phyloP scores from a whole-genome alignment of 257 asterid species.

The Petrea volubilis region DNA sequence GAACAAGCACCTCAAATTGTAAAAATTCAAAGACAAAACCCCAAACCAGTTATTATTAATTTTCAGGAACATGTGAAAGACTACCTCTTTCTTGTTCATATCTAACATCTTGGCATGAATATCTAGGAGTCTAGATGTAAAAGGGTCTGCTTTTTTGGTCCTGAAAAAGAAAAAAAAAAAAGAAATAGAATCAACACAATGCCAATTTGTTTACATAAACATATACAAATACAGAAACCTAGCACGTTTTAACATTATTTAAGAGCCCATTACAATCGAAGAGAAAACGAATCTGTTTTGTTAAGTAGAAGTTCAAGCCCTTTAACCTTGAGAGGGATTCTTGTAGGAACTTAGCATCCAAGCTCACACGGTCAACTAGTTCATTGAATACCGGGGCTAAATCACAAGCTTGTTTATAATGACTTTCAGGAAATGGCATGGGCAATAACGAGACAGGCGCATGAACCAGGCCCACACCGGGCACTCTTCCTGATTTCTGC shows the following conservation, averaged over 20 bases:
- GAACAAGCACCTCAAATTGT: background rate
- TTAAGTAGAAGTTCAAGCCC: background rate
- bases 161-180: slow-evolving; percentile 28
- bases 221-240: background rate
- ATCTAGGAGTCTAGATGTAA: slow-evolving; percentile 63
- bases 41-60: background rate
- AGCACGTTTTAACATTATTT: background rate
- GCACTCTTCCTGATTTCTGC: slow-evolving; percentile 82
- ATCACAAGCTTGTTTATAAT: slow-evolving; percentile 87
- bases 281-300: background rate
- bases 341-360: slow-evolving; percentile 81
- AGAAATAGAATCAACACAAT: slow-evolving; percentile 19
- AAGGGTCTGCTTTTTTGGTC: slow-evolving; percentile 52
- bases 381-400: slow-evolving; percentile 95
- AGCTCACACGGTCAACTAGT: slow-evolving; percentile 87
- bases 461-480: slow-evolving; percentile 86
- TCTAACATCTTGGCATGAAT: slow-evolving; percentile 59
- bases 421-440: slow-evolving; percentile 69
- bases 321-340: slow-evolving; percentile 85
- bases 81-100: slow-evolving; percentile 62
- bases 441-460: slow-evolving; percentile 90
- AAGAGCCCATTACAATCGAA: background rate
- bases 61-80: background rate
- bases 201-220: background rate
- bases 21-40: background rate